Base-by-base conservation (phyloP, 768 basidiomycete species). In the Psilocybe subaeruginosa region DNA sequence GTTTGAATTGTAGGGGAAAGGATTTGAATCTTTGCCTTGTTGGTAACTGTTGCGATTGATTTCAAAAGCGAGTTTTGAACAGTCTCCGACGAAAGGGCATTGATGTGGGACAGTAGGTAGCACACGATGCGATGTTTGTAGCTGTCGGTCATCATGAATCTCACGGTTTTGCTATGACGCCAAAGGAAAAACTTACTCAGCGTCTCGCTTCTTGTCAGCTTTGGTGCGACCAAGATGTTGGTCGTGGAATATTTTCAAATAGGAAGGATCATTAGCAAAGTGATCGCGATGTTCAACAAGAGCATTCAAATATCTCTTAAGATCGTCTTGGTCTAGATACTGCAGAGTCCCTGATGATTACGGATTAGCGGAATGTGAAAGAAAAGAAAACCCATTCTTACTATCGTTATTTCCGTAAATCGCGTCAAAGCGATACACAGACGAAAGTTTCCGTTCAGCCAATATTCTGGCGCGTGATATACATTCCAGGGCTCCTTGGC, bases 81-180 rank as follows among this genome's bases (percentile, higher is more conserved):
- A 0, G 67, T 60, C 2, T 82, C 72, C 3, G 83, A 69, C 2
- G 78, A 73, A 64, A 90, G 82, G 3, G 85, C 82, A 50, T 82
- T 80, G 64, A 90, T 79, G 70, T 98, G 96, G 1, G 95, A 95
- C 5, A 92, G 76, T 0, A 97, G 72, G 72, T 84, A 95, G 69
- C 89, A 93, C 45, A 92, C 68, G 46, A 95, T 76, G 11, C 87
- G 83, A 62, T 84, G 83, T 69, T 86, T 92, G 72, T 88, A 87
- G 57, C 93, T 93, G 59, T 27, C 58, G 19, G 66, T 8, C 49
- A 23, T 23, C 6, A 30, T 65, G 7, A 63, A 53, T 23, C 54
- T 31, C 50, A 30, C n/a, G 45, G 19, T 17, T 45, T 12, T 41
- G 30, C 6, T 19, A 23, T 2, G 8, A 43, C 35, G 48, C 3